These are phyloP conservation scores for Trametes pubescens DNA, from an alignment of 1,284 basidiomycete genomes.

Conservation along the genomic window DNA sequence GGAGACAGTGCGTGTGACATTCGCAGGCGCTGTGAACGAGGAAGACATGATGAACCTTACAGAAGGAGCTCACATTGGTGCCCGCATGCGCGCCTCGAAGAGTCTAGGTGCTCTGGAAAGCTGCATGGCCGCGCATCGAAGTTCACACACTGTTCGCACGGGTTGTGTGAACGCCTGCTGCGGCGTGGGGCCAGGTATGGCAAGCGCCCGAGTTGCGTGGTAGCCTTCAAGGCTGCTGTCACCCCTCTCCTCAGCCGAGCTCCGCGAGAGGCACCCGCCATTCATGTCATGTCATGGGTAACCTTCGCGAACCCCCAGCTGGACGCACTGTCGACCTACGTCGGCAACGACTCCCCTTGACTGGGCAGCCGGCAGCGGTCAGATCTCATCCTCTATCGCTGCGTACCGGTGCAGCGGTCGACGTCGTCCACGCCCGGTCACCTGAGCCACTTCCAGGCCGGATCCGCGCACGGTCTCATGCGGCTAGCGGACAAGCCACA, in stretches of 20 bases:
- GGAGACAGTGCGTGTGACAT: slow-evolving; percentile 4
- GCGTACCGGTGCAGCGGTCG: background rate
- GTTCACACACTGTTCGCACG: background rate
- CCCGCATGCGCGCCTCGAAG: background rate
- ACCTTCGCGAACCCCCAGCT: background rate
- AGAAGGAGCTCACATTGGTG: background rate
- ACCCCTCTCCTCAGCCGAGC: background rate
- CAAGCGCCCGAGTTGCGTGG: background rate
- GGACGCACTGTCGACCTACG: background rate
- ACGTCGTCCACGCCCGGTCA: slow-evolving; percentile 3
- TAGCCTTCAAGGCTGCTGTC: slow-evolving; percentile 7
- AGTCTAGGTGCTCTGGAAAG: background rate
- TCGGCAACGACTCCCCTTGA: background rate
- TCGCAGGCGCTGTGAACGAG: background rate
- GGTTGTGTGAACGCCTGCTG: slow-evolving; percentile 15
- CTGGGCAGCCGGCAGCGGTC: slow-evolving; percentile 3
- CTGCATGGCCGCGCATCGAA: background rate
- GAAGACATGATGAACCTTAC: slow-evolving; percentile 9
- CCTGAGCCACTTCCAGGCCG: slow-evolving; percentile 2
- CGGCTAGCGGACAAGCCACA: background rate
- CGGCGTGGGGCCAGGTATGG: slow-evolving; percentile 10
- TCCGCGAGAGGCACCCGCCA: background rate
- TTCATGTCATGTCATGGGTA: background rate
- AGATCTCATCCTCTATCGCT: slow-evolving; percentile 2
- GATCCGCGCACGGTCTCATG: slow-evolving; percentile 16